Base-by-base conservation (phyloP, 2,329 filamentous ascomycete species). In the Nemania sp. region DNA sequence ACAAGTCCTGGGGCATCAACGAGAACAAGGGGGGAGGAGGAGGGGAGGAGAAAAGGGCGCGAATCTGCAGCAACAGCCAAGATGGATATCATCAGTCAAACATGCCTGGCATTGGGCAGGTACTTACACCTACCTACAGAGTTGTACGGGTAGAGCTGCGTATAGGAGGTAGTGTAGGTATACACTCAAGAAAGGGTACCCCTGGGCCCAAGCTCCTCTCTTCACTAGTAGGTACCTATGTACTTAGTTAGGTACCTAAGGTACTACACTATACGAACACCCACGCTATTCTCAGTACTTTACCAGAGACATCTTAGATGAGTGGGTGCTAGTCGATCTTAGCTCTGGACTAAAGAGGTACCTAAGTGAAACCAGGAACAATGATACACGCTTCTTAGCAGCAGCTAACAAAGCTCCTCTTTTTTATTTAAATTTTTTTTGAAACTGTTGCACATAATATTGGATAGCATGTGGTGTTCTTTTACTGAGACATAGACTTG, bases 161-260 rank as follows among this genome's bases (percentile, higher is more conserved):
- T 29, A 29, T 3, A 29, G 25, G 25, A 29, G 25, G 25, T n/a
- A n/a, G 25, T 29, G 7, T 29, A 29, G 25, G 25, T 29, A 29
- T 29, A 43, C n/a, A n/a, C n/a, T n/a, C n/a, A 15, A 43, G 17
- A 20, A 43, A n/a, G 42, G 39, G 37, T 62, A 25, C 59, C 59
- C 59, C 59, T 62, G 59, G 59, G 55, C 7, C 59, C 55, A 25
- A 62, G 59, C 59, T 54, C 46, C 51, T 20, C 18, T 21, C 25
- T 29, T 3, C 25, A 29, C 25, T 29, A 29, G 7, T 29, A n/a
- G n/a, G n/a, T n/a, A n/a, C n/a, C n/a, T n/a, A n/a, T n/a, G n/a
- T n/a, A n/a, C n/a, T n/a, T n/a, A n/a, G n/a, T n/a, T n/a, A n/a
- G n/a, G n/a, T n/a, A n/a, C n/a, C n/a, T n/a, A n/a, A n/a, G n/a